These are phyloP conservation scores for Pochonia chlamydosporia DNA, from an alignment of 2,329 filamentous ascomycete species.

Conservation along the genomic window DNA sequence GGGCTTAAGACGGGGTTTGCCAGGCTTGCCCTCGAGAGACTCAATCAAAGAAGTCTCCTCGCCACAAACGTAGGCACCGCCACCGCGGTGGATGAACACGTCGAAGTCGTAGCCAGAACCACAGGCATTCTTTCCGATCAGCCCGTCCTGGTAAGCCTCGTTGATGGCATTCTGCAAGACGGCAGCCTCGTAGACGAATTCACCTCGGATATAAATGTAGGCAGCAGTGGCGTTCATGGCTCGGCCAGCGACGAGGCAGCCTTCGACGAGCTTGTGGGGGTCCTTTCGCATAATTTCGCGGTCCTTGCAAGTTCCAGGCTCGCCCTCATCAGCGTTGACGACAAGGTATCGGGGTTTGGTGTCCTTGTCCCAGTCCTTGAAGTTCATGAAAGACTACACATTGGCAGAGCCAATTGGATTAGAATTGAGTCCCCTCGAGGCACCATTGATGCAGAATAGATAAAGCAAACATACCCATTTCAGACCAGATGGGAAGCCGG, in stretches of 20 bases:
- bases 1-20: slow-evolving; percentile 97
- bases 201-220: slow-evolving; percentile 98
- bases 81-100: slow-evolving; percentile 92
- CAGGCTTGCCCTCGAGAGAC: slow-evolving; percentile 95
- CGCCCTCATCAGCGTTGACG: slow-evolving; percentile 97
- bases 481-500: slow-evolving; percentile 94
- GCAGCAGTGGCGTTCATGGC: slow-evolving; percentile 98
- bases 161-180: slow-evolving; percentile 94
- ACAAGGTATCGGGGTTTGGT: slow-evolving; percentile 92
- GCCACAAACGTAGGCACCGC: slow-evolving; percentile 95
- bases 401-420: not conserved
- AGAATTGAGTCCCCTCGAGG: not conserved
- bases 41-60: slow-evolving; percentile 98
- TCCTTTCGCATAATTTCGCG: slow-evolving; percentile 99
- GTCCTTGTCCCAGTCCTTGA: slow-evolving; percentile 99
- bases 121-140: slow-evolving; percentile 98
- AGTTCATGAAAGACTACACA: slow-evolving; percentile 97
- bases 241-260: slow-evolving; percentile 89
- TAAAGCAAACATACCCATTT: slow-evolving; percentile 75
- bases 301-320: slow-evolving; percentile 98
- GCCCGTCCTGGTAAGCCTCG: slow-evolving; percentile 88
- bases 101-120: slow-evolving; percentile 97
- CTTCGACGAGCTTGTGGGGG: slow-evolving; percentile 97
- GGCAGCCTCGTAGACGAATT: slow-evolving; percentile 94
- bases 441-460: not conserved